phyloP scores from a whole-genome alignment of 495 filamentous ascomycete species.

The Penicillium paradoxum region DNA sequence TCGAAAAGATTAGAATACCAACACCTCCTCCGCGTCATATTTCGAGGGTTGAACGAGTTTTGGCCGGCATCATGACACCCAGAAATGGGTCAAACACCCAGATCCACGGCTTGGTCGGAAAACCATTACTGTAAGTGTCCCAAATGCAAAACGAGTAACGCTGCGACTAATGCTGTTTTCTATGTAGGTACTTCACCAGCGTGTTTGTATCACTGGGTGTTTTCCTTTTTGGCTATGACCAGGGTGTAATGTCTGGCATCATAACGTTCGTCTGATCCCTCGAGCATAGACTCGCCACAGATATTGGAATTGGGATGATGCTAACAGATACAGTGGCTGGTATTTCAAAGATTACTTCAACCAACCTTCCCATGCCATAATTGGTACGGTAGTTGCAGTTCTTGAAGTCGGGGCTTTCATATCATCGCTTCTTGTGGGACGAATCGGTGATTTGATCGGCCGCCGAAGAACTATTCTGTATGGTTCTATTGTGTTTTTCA shows the following conservation, averaged over 20 bases:
- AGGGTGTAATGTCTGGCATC: slow-evolving; percentile 98
- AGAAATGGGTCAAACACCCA: slow-evolving; percentile 59
- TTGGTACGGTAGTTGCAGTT: slow-evolving; percentile 96
- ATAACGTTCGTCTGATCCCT: slow-evolving; percentile 69
- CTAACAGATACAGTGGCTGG: slow-evolving; percentile 55
- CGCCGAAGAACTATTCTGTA: slow-evolving; percentile 88
- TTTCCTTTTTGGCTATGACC: slow-evolving; percentile 97
- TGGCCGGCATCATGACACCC: slow-evolving; percentile 81
- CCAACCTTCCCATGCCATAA: slow-evolving; percentile 73
- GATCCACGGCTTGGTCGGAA: slow-evolving; percentile 89
- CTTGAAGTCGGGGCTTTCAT: slow-evolving; percentile 90
- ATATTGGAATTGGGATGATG: not conserved
- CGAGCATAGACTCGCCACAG: not conserved
- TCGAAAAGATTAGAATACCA: slow-evolving; percentile 81
- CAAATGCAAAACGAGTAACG: slow-evolving; percentile 27
- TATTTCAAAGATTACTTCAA: slow-evolving; percentile 91
- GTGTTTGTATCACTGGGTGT: slow-evolving; percentile 97
- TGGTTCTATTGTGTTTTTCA: slow-evolving; percentile 85
- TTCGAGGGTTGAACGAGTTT: slow-evolving; percentile 56
- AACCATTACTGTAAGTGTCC: slow-evolving; percentile 75
- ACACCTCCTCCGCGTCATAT: slow-evolving; percentile 57
- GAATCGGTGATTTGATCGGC: slow-evolving; percentile 86
- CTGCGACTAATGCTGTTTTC: not conserved
- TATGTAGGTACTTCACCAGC: slow-evolving; percentile 84
- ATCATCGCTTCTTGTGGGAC: slow-evolving; percentile 83